Percentiles rank a stretch among this genome's conserved stretches.
These are phyloP conservation scores for Papiliotrema nemorosa DNA, from an alignment of 1,284 basidiomycete species.

Conservation along the genomic window DNA sequence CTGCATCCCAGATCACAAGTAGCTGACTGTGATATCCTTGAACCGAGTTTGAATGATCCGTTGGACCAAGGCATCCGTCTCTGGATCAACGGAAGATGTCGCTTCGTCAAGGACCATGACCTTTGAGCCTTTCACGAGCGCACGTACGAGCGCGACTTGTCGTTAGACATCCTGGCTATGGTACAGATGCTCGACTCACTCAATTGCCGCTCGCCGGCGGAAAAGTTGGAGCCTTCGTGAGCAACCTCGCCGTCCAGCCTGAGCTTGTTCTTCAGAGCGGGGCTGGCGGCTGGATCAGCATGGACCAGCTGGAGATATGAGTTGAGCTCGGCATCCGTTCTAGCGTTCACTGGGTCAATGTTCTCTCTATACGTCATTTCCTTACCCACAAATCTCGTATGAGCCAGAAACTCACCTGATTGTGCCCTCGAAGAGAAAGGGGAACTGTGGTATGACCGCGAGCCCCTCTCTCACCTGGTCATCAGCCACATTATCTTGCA, in stretches of 20 bases:
- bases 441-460: constrained; percentile 58
- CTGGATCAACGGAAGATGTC: constrained; percentile 64
- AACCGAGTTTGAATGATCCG: constrained; percentile 70
- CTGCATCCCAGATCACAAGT: too few relatives aligned
- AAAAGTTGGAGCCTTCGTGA: constrained; percentile 44
- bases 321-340: constrained; percentile 56
- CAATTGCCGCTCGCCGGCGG: constrained; percentile 54
- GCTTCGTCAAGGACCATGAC: constrained; percentile 61
- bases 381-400: constrained; percentile 26
- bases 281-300: constrained; percentile 40
- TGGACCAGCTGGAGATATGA: constrained; percentile 22
- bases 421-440: constrained; percentile 39
- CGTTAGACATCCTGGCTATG: not conserved
- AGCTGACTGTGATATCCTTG: constrained; percentile 29
- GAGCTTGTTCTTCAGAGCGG: constrained; percentile 57
- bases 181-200: constrained; percentile 55
- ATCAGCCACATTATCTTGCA: not conserved
- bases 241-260: constrained; percentile 54
- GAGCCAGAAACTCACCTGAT: constrained; percentile 37
- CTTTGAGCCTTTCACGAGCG: constrained; percentile 64
- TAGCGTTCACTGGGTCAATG: constrained; percentile 27
- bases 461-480: constrained; percentile 56
- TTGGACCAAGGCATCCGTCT: constrained; percentile 72
- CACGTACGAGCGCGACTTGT: constrained; percentile 62
- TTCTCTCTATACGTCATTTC: constrained; percentile 15